A percentile compares a stretch with the other conserved stretches of the same genome.
Conservation (phyloP, 352 stramenopile species). For the Phytopythium aichiense region DNA sequence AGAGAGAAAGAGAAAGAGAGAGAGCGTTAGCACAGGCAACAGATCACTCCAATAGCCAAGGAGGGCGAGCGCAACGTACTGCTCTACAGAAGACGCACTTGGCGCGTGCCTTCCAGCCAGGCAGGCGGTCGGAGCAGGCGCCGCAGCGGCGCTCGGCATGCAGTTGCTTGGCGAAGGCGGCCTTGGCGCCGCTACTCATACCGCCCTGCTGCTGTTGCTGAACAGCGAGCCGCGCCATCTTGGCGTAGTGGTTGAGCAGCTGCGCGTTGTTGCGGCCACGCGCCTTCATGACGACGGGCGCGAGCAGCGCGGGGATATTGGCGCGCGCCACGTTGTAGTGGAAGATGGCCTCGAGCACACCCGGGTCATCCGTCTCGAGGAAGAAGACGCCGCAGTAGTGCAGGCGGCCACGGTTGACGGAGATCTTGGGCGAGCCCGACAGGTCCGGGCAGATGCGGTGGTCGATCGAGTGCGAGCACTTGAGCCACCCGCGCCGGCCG, state of each 20-base stretch:
- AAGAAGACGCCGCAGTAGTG: conserved; percentile 70
- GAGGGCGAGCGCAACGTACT: conserved; percentile 27
- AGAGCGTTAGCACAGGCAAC: conserved; percentile 2
- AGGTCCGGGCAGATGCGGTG: conserved; percentile 57
- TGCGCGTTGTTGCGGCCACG: conserved; percentile 52
- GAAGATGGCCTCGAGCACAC: conserved; percentile 50
- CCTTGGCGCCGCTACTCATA: conserved; percentile 31
- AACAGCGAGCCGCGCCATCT: conserved; percentile 25
- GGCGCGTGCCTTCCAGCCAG: conserved; percentile 49
- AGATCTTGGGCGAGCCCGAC: conserved; percentile 15
- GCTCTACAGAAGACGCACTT: conserved; percentile 59
- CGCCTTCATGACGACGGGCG: conserved; percentile 50
- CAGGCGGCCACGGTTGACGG: conserved; percentile 48
- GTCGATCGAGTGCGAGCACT: conserved; percentile 67
- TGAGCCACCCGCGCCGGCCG: conserved; percentile 65
- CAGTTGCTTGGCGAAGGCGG: conserved; percentile 39
- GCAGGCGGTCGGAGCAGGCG: conserved; percentile 54
- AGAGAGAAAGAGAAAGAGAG: background rate
- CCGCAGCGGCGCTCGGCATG: conserved; percentile 55
- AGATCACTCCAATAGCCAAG: background rate
- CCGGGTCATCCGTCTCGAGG: conserved; percentile 44
- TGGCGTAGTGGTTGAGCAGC: conserved; percentile 71
- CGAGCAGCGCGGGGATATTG: conserved; percentile 37
- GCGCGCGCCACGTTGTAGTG: conserved; percentile 55
- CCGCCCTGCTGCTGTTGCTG: background rate